Conservation (phyloP, 2,329 filamentous ascomycete genomes). For the Pseudocercospora pini-densiflorae region DNA sequence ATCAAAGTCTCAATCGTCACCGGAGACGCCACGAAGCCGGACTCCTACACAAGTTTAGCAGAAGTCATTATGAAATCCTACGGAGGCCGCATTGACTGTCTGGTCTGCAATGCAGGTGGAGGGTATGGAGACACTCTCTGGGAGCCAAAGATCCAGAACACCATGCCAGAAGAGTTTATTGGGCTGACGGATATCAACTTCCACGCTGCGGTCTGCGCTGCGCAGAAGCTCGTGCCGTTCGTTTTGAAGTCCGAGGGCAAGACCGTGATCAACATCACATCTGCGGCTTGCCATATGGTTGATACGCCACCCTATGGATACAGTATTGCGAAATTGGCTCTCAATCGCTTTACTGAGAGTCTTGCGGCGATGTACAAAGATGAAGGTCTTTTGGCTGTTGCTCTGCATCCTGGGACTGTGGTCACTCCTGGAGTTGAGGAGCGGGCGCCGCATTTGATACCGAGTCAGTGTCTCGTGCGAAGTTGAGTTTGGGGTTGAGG, state of each 20-base stretch:
- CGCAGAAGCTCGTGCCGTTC: slow-evolving; percentile 1
- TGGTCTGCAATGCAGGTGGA: slow-evolving; percentile 18
- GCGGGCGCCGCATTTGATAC: slow-evolving; percentile 10
- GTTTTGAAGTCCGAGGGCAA: slow-evolving; percentile 6
- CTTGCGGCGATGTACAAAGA: slow-evolving; percentile 7
- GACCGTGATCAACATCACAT: slow-evolving; percentile 19
- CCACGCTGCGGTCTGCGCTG: not conserved
- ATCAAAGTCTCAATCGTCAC: not conserved
- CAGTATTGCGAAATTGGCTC: not conserved
- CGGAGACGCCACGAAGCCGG: slow-evolving; percentile 2
- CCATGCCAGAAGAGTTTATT: not conserved
- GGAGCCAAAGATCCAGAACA: not conserved
- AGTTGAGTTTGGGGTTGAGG: not conserved
- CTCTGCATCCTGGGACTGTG: slow-evolving; percentile 16
- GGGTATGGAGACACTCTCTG: not conserved
- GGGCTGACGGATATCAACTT: not conserved
- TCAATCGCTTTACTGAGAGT: not conserved
- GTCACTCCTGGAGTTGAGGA: slow-evolving; percentile 12
- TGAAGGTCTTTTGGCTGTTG: slow-evolving; percentile 11
- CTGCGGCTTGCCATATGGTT: slow-evolving; percentile 15
- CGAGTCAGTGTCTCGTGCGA: not conserved
- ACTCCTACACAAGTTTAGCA: slow-evolving; percentile 1
- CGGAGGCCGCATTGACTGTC: slow-evolving; percentile 13
- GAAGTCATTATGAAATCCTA: slow-evolving; percentile 13
- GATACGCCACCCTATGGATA: not conserved